Base-by-base conservation (phyloP, 257 asterid species). In the Solanum arcanum region DNA sequence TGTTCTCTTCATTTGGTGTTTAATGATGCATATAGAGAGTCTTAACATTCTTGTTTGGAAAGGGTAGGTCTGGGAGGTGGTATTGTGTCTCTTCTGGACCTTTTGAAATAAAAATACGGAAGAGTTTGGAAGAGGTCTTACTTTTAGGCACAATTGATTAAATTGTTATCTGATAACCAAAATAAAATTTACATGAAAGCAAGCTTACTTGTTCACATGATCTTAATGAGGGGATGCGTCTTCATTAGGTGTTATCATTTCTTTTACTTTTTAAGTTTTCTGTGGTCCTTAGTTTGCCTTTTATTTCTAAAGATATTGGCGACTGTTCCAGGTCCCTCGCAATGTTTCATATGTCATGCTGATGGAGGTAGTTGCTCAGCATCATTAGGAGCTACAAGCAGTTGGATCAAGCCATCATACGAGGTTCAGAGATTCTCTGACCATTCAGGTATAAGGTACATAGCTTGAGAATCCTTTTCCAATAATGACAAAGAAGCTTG, bases 281-380 rank as follows among this genome's bases (percentile, higher is more conserved):
- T 9, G 29, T 29, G 44, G 42, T 80, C 68, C 68, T 80, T 80
- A 47, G 84, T 47, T 78, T 31, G 37, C 29, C 20, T 80, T 29
- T 27, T 18, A 7, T 80, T 27, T 29, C 29, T 80, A 46, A 80
- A 47, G 29, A 80, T 85, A 83, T 60, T 84, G 83, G 88, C 91
- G 35, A 88, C 86, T 68, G 46, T 85, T 85, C 81, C 92, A 88
- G 94, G 92, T 75, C 87, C 92, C 83, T 90, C 88, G 47, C 84
- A 86, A 86, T 93, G 96, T 91, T 87, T 88, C 46, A 68, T 86
- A 59, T 93, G 94, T 92, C 90, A 89, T 86, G 91, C 89, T 83
- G 92, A 91, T 88, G 92, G 93, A 88, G 89, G 91, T 92, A 86
- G 91, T 87, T 95, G 94, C 90, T 92, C 97, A 77, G 91, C 93